Evolutionary conservation across 805 yeast genomes (phyloP).

Genomic region (Sporopachydermia quercuum): DNA sequence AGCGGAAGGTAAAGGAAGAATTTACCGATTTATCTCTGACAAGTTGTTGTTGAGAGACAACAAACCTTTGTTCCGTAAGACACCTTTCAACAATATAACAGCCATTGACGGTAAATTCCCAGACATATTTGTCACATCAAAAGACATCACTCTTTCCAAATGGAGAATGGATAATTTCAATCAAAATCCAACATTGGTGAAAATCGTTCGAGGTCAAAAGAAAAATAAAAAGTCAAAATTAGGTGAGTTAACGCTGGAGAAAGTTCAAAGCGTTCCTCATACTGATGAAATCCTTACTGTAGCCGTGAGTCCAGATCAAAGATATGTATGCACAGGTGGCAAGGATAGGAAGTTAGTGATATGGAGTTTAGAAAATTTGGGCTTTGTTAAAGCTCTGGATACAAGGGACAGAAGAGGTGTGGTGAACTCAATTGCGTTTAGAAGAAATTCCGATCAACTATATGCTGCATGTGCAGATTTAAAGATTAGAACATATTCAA

Average conservation of each 20-base stretch:
- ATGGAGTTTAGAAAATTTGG: conserved; percentile 71
- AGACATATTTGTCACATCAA: conserved; percentile 63
- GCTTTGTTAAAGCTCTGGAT: conserved; percentile 64
- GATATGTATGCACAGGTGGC: conserved; percentile 84
- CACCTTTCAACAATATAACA: conserved; percentile 8
- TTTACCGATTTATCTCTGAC: conserved; percentile 54
- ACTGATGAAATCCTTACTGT: conserved; percentile 60
- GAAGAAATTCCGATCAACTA: conserved; percentile 69
- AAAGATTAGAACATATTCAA: conserved; percentile 73
- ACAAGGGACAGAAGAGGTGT: conserved; percentile 58
- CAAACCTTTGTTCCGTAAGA: conserved; percentile 3
- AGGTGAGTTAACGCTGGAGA: conserved; percentile 19
- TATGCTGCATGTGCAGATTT: conserved; percentile 90
- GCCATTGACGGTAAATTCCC: conserved; percentile 42
- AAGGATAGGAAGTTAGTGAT: conserved; percentile 65
- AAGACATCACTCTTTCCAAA: conserved; percentile 66
- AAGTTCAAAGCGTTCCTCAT: conserved; percentile 55
- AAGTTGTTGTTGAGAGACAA: conserved; percentile 25
- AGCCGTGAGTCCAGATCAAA: conserved; percentile 80
- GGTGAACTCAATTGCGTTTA: conserved; percentile 59
- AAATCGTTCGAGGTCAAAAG: conserved; percentile 51
- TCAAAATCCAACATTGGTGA: conserved; percentile 51
- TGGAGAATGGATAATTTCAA: conserved; percentile 48
- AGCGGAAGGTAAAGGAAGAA: conserved; percentile 76
- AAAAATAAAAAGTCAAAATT: conserved; percentile 17